phyloP scores from a whole-genome alignment of 225 moss, liverwort and hornwort genomes.

The Pseudoscleropodium purum region DNA sequence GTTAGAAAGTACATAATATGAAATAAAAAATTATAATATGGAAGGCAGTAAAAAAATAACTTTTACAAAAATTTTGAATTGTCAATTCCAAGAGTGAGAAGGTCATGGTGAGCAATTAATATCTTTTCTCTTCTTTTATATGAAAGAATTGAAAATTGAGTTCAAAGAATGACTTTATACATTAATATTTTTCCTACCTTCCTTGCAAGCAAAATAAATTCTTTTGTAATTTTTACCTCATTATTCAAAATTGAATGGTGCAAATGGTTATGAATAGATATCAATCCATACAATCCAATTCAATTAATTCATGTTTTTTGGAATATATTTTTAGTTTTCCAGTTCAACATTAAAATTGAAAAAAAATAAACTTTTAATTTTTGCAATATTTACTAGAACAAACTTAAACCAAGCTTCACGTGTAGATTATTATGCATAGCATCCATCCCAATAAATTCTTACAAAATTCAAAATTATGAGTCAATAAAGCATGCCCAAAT shows the following conservation, averaged over 20 bases:
- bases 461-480: not conserved
- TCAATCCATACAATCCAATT: not conserved
- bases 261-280: not conserved
- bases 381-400: not conserved
- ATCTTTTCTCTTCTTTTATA: not conserved
- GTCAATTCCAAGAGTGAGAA: too few species aligned
- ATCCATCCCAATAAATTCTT: not conserved
- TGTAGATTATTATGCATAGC: not conserved
- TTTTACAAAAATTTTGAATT: too few species aligned
- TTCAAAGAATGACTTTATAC: not conserved
- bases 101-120: not conserved
- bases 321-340: not conserved
- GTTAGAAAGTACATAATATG: not conserved
- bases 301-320: not conserved
- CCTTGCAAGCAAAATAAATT: not conserved
- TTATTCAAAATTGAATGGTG: not conserved
- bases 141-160: not conserved
- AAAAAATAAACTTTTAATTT: not conserved
- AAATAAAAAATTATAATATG: not conserved
- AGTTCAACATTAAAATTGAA: not conserved
- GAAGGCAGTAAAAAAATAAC: not conserved
- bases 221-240: not conserved
- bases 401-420: not conserved
- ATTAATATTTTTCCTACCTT: not conserved
- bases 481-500: accelerated